A percentile compares a stretch with the other conserved stretches of the same genome.
Evolutionary conservation across 73 alveolate genomes (phyloP).

Genomic region (Paraurostyla sp.): DNA sequence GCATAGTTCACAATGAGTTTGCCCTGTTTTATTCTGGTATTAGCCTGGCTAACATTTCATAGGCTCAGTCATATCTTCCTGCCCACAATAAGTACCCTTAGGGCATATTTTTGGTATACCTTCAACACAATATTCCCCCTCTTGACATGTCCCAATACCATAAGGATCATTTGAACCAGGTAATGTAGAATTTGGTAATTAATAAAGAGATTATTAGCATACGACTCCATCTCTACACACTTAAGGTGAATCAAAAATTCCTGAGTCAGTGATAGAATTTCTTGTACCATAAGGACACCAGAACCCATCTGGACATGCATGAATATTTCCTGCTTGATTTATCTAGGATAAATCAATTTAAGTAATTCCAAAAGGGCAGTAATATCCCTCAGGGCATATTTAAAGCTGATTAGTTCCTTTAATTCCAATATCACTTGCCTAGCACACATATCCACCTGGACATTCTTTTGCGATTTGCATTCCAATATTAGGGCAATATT

Average conservation of each 20-base stretch:
- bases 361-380: constrained; percentile 74
- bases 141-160: constrained; percentile 66
- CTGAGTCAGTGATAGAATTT: constrained; percentile 6
- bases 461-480: constrained; percentile 19
- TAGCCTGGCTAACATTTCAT: constrained; percentile 82
- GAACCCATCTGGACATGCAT: constrained; percentile 59
- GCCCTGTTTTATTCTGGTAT: constrained; percentile 49
- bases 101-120: constrained; percentile 70
- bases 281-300: constrained; percentile 71
- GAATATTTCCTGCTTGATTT: constrained; percentile 54
- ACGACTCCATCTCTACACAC: constrained; percentile 71
- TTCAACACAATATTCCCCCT: constrained; percentile 62
- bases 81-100: constrained; percentile 57
- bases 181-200: neutral
- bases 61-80: constrained; percentile 53
- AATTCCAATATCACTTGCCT: neutral
- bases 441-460: constrained; percentile 80
- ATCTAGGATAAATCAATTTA: constrained; percentile 6
- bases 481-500: constrained; percentile 69
- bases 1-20: constrained; percentile 68
- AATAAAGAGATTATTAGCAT: constrained; percentile 52
- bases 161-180: constrained; percentile 60
- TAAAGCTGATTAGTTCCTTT: constrained; percentile 20
- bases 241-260: constrained; percentile 68
- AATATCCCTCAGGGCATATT: constrained; percentile 86